Evolutionary conservation across 1,284 basidiomycete species (phyloP), one percentile per base, ranked within the genome.

Genomic region (Apiotrichum gamsii): DNA sequence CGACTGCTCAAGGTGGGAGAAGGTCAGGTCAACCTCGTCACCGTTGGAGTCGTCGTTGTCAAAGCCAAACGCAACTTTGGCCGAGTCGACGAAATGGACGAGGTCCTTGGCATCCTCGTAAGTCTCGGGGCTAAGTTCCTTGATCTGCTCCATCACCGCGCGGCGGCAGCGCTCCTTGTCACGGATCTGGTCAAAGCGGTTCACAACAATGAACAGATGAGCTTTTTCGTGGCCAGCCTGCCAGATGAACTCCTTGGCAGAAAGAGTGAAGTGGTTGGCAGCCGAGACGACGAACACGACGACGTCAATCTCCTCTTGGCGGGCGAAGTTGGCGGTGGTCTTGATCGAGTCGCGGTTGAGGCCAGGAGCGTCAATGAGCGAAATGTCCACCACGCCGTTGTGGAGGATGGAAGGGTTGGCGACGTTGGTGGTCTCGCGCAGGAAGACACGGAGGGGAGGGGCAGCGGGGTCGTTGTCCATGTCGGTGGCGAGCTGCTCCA

Each of bases 261-360:
- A 94, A 8, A 96, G 79, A 0, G 95, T 99, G 69, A 99, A 96
- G 76, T 98, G 94, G 72, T 98, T 98, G 75, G 97, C 94, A 8
- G 95, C 91, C 1, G 87, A 91, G 39, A 97, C 91, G 56, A 97
- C 91, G 70, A 98, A 99, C 45, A 99, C 93, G 47, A 99, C 83
- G 23, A 99, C 94, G 66, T 99, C 95, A 46, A 99, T 98, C 74
- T 97, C 91, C 69, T 95, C 89, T 71, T 98, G 94, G 28, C 90
- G 87, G 16, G 93, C 83, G 65, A 98, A 98, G 39, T 97, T 77
- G 8, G 90, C 89, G 3, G 94, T 99, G 0, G 95, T 99, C 76
- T 95, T 90, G 64, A 94, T 73, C 49, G 85, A 90, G 72, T 98
- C 95, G 48, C 90, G 83, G 74, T 99, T 99, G 42, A 99, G 82